phyloP scores from a whole-genome alignment of 148 eudicot species.

The Silene conica region DNA sequence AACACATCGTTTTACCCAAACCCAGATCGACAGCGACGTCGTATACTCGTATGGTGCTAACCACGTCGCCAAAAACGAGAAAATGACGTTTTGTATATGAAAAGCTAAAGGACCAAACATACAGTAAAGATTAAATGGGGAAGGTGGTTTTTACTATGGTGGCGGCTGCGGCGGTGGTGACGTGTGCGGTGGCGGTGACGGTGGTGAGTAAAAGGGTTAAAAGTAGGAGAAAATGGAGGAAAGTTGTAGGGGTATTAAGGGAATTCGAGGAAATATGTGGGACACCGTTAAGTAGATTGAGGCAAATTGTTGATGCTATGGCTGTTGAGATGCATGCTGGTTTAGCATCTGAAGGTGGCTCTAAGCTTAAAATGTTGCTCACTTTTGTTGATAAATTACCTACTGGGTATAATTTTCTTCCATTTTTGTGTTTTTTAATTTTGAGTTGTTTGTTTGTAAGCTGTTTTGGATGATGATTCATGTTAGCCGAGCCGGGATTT shows the following conservation, averaged over 20 bases:
- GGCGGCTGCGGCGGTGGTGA: slow-evolving; percentile 60
- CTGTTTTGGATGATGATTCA: background rate
- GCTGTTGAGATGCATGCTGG: slow-evolving; percentile 99
- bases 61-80: slow-evolving; percentile 9
- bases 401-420: slow-evolving; percentile 47
- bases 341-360: slow-evolving; percentile 90
- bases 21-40: slow-evolving; percentile 21
- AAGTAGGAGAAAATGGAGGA: slow-evolving; percentile 61
- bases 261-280: slow-evolving; percentile 61
- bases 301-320: slow-evolving; percentile 92
- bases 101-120: background rate
- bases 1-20: slow-evolving; percentile 8
- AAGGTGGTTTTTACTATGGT: slow-evolving; percentile 52
- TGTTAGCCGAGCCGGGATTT: background rate
- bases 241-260: slow-evolving; percentile 46
- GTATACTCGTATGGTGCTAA: slow-evolving; percentile 15
- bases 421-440: background rate
- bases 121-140: slow-evolving; percentile 37
- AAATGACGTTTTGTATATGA: background rate
- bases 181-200: slow-evolving; percentile 61
- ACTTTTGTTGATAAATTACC: slow-evolving; percentile 75
- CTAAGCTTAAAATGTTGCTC: slow-evolving; percentile 93
- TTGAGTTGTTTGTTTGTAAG: background rate
- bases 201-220: slow-evolving; percentile 63
- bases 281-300: slow-evolving; percentile 56